Evolutionary conservation across 371 early-diverging fungal species (phyloP).

Genomic region (Mucor plumbeus): DNA sequence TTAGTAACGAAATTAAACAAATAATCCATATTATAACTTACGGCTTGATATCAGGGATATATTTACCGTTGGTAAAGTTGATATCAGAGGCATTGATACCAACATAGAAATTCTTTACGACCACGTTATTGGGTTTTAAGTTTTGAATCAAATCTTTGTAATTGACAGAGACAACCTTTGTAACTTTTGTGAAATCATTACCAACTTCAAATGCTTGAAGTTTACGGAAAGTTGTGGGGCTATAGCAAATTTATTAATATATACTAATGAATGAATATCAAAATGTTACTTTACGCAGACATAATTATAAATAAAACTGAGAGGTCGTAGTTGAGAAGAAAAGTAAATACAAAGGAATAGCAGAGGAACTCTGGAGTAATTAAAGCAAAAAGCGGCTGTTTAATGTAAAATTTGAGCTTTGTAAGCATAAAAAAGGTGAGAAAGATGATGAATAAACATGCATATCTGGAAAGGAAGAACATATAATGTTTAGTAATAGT

Average conservation of each 20-base stretch:
- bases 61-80: constrained; percentile 65
- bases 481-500: neutral
- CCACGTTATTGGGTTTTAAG: constrained; percentile 44
- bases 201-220: constrained; percentile 45
- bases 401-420: constrained; percentile 3
- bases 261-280: neutral
- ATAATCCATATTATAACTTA: constrained; percentile 26
- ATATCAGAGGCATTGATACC: constrained; percentile 69
- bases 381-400: constrained; percentile 3
- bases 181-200: constrained; percentile 45
- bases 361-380: neutral
- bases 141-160: constrained; percentile 30
- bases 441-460: constrained; percentile 6
- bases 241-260: neutral
- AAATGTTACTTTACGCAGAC: constrained; percentile 1
- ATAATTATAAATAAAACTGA: neutral
- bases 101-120: constrained; percentile 53
- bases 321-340: neutral
- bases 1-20: neutral
- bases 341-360: neutral
- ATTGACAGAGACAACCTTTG: constrained; percentile 33
- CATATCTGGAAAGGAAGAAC: neutral
- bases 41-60: constrained; percentile 61
- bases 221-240: constrained; percentile 42
- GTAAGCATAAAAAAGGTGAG: constrained; percentile 12